Evolutionary conservation across 805 yeast genomes (phyloP).

Genomic region (Monosporozyma aerobia): DNA sequence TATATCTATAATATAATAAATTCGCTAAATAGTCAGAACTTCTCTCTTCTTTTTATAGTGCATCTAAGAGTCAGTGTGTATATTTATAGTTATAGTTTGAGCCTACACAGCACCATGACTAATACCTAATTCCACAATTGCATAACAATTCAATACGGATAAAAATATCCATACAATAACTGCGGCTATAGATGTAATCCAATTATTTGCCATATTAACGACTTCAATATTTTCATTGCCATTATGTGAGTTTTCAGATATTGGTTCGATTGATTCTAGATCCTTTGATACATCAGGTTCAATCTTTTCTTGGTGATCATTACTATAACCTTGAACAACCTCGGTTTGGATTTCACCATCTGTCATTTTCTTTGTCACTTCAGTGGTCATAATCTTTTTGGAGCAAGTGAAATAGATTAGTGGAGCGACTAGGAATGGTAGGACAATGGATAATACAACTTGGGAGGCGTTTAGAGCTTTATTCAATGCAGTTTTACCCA

Average conservation of each 20-base stretch:
- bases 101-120: conserved; percentile 25
- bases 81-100: no score
- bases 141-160: conserved; percentile 59
- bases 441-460: conserved; percentile 68
- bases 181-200: conserved; percentile 45
- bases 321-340: conserved; percentile 2
- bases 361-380: conserved; percentile 18
- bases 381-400: conserved; percentile 58
- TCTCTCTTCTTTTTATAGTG: no score
- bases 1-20: no score
- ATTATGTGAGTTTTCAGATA: conserved; percentile 11
- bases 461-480: conserved; percentile 77
- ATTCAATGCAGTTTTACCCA: conserved; percentile 67
- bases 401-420: conserved; percentile 71
- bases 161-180: conserved; percentile 62
- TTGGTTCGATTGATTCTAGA: conserved; percentile 1
- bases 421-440: conserved; percentile 82
- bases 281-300: background rate
- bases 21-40: no score
- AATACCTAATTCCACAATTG: conserved; percentile 35
- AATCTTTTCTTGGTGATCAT: conserved; percentile 2
- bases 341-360: conserved; percentile 7
- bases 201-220: conserved; percentile 53
- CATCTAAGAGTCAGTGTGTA: no score
- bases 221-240: conserved; percentile 17